Evolutionary conservation across 2,329 filamentous ascomycete genomes (phyloP), one percentile per base, ranked within the genome.

Genomic region (Xylogone sp.): DNA sequence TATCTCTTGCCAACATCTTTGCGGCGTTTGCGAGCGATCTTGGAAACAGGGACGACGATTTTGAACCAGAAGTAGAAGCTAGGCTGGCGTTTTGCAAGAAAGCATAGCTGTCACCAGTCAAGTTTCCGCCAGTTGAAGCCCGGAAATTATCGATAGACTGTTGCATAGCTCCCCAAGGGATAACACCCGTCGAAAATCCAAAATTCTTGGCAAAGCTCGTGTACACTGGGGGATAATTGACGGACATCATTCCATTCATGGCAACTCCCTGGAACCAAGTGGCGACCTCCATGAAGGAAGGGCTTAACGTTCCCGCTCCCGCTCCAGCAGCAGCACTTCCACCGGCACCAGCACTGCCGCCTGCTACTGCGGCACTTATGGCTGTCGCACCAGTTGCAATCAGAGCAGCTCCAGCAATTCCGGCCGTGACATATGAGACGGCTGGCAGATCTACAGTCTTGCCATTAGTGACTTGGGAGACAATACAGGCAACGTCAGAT

Each of bases 241-340:
- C 92, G 53, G 89, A 95, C 68, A 96, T 78, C 94, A 97, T 97
- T 58, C 94, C 92, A 69, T 94, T 97, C 75, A 94, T 87, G 22
- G 94, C 91, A 77, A 97, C 88, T 46, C 87, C 86, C 71, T 97
- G 92, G 69, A 97, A 96, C 82, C 89, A 95, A 55, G 86, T 84
- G 59, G 96, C 80, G 45, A 95, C 84, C 64, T 97, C 90, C 43
- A 78, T 79, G 67, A 97, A 97, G 49, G 86, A 89, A 21, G 94
- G 94, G 61, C 90, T 94, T 42, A 86, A 75, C 10, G 86, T 78
- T 2, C 83, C 77, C 12, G 77, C 76, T 13, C 85, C 87, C 18
- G n/a, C n/a, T n/a, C 75, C 76, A 43, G 71, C 72, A 18, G 77
- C 48, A 12, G 77, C 75, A 13, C 85, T 87, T 18, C 75, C 76